These are phyloP conservation scores for Cymbopogon flexuosus DNA, from an alignment of 202 grass and related monocot species.

Conservation along the genomic window DNA sequence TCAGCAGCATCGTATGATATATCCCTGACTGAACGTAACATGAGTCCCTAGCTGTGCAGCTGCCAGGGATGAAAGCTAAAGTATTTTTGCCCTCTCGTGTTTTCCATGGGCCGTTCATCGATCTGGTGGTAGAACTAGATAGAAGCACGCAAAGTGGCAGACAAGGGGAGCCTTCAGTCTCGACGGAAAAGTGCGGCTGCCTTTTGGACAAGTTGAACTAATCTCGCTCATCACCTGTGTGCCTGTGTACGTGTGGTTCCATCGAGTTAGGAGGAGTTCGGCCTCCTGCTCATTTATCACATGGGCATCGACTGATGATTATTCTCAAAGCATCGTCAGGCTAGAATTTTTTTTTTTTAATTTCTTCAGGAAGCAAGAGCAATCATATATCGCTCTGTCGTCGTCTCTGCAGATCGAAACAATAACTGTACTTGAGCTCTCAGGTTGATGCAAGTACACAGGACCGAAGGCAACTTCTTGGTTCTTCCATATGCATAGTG, in stretches of 20 bases:
- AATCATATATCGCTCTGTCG: background rate
- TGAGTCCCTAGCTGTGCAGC: background rate
- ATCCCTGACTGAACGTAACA: slow-evolving; percentile 21
- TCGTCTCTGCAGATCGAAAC: too few species aligned
- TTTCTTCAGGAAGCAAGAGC: background rate
- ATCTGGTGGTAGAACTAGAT: slow-evolving; percentile 10
- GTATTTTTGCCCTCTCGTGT: slow-evolving; percentile 20
- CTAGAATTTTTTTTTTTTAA: background rate
- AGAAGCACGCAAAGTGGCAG: slow-evolving; percentile 42
- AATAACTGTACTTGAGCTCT: background rate
- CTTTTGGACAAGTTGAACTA: slow-evolving; percentile 43
- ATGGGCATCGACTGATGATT: background rate
- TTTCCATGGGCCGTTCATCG: slow-evolving; percentile 19
- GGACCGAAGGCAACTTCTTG: slow-evolving; percentile 18
- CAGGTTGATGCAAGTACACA: slow-evolving; percentile 9
- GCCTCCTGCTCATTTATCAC: slow-evolving; percentile 23
- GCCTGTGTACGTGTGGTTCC: background rate
- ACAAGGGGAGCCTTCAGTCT: slow-evolving; percentile 33
- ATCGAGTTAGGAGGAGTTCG: background rate
- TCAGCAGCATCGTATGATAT: background rate
- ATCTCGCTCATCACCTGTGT: background rate
- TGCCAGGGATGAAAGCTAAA: background rate
- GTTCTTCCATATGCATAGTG: background rate
- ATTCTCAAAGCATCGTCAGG: background rate
- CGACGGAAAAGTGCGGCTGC: slow-evolving; percentile 22